Conservation (phyloP, 1,284 basidiomycete genomes). For the Cyathus olla region DNA sequence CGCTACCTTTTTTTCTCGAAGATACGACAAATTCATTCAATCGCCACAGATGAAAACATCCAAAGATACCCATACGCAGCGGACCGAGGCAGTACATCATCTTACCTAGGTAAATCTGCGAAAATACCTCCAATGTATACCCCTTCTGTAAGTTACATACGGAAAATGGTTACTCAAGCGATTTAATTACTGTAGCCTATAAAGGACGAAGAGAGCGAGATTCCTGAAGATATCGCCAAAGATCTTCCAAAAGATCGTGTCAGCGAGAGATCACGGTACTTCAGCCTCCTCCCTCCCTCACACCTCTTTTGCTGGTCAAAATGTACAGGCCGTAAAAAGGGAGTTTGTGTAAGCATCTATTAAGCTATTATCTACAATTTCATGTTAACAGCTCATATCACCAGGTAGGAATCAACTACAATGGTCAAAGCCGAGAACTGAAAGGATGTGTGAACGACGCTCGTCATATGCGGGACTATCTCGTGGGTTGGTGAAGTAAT, state of each 20-base stretch:
- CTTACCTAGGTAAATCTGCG: not conserved
- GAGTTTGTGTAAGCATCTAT: not conserved
- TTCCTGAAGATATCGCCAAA: not conserved
- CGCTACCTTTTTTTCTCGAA: not conserved
- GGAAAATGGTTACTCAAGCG: not conserved
- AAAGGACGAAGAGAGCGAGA: not conserved
- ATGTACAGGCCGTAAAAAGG: not conserved
- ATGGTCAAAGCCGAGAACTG: not conserved
- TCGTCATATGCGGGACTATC: not conserved
- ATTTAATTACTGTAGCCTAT: not conserved
- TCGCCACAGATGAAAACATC: too few species aligned
- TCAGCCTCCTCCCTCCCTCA: constrained; percentile 5
- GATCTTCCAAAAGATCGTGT: not conserved
- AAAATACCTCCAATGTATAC: not conserved
- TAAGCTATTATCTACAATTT: not conserved
- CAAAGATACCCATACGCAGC: not conserved
- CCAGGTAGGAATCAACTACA: not conserved
- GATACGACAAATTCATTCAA: not conserved
- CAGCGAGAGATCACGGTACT: constrained; percentile 1
- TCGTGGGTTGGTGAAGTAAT: not conserved
- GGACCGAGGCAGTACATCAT: not conserved
- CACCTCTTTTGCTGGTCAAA: constrained; percentile 1
- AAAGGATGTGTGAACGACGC: constrained; percentile 1
- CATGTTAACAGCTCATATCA: not conserved
- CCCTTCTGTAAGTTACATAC: not conserved